phyloP scores from a whole-genome alignment of 176 grass and related monocot genomes.

The Phoenix dactylifera region DNA sequence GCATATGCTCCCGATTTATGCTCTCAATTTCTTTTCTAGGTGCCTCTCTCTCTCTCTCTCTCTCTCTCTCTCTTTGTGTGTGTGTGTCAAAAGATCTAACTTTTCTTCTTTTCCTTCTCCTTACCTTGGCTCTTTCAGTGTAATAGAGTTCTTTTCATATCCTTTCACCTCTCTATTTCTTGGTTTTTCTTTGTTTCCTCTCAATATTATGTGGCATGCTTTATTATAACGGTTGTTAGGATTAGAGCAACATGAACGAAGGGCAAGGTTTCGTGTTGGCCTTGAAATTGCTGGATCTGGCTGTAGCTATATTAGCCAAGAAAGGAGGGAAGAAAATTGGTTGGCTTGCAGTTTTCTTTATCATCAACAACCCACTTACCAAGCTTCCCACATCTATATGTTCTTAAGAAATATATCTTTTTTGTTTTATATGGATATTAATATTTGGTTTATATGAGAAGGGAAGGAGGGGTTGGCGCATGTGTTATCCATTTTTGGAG shows the following conservation, averaged over 20 bases:
- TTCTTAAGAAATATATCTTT: not conserved
- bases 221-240: not conserved
- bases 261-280: slow-evolving; percentile 11
- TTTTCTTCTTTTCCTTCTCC: too few species aligned
- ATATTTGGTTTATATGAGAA: slow-evolving; percentile 14
- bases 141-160: too few species aligned
- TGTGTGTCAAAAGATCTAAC: too few species aligned
- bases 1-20: too few species aligned
- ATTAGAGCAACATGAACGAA: slow-evolving; percentile 32
- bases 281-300: slow-evolving; percentile 25
- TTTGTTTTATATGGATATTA: not conserved
- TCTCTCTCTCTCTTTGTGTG: too few species aligned
- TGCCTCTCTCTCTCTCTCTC: too few species aligned
- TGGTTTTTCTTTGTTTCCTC: too few species aligned
- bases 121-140: too few species aligned
- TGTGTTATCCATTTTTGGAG: slow-evolving; percentile 48
- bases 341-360: slow-evolving; percentile 16
- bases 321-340: slow-evolving; percentile 26
- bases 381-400: slow-evolving; percentile 23
- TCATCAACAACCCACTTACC: slow-evolving; percentile 25
- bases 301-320: slow-evolving; percentile 29
- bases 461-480: slow-evolving; percentile 42
- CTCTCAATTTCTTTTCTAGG: too few species aligned
- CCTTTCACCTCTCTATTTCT: too few species aligned
- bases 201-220: too few species aligned